These are phyloP conservation scores for Exsudoporus frostii DNA, from an alignment of 768 basidiomycete species.

Conservation along the genomic window DNA sequence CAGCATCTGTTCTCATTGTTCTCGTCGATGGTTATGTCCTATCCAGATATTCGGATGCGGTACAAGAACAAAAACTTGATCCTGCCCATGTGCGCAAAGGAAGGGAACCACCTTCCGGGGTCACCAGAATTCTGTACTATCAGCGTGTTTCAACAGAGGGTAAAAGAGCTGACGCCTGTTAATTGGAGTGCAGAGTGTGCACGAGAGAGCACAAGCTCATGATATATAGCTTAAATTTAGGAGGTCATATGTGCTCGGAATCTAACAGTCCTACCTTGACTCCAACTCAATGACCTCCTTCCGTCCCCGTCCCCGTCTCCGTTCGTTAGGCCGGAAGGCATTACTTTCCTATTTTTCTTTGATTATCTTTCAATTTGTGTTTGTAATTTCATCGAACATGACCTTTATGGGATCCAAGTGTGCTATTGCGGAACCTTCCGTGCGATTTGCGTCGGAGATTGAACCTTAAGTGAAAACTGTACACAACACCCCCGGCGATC, in stretches of 20 bases:
- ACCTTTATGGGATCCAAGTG: no score
- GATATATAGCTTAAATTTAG: neutral
- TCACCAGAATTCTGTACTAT: conserved; percentile 74
- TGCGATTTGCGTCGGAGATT: conserved; percentile 7
- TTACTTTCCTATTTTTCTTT: no score
- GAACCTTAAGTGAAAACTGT: conserved; percentile 21
- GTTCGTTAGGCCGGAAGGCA: no score
- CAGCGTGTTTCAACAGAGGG: conserved; percentile 56
- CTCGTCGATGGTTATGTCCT: neutral
- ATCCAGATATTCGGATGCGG: conserved; percentile 65
- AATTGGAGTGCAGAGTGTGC: conserved; percentile 68
- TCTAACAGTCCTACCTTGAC: no score
- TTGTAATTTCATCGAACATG: no score
- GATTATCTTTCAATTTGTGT: no score
- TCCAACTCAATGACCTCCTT: no score
- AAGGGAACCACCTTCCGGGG: conserved; percentile 65
- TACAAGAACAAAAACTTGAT: conserved; percentile 66
- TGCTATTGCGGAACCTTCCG: neutral
- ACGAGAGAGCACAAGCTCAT: conserved; percentile 15
- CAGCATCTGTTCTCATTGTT: neutral
- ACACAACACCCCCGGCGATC: conserved; percentile 27
- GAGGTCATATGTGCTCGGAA: neutral
- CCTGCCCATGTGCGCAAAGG: conserved; percentile 61
- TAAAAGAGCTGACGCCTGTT: conserved; percentile 60
- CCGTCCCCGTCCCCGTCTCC: no score